phyloP scores from a whole-genome alignment of 2,329 filamentous ascomycete species.

The Ascochyta fabae region DNA sequence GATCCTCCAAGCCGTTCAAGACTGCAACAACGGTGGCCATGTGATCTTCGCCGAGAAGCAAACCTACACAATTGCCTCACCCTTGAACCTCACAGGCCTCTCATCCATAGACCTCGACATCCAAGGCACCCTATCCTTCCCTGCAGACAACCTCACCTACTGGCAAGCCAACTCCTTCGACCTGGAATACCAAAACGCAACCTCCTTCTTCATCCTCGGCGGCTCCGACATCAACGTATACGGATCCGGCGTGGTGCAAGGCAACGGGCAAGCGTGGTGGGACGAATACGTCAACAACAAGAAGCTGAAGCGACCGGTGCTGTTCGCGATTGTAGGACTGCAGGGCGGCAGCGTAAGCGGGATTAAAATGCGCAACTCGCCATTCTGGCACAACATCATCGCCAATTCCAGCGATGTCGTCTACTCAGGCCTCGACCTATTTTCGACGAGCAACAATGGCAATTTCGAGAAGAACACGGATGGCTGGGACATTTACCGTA shows the following conservation, averaged over 20 bases:
- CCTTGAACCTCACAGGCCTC: constrained; percentile 19
- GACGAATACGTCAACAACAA: constrained; percentile 16
- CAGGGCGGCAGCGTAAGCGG: constrained; percentile 12
- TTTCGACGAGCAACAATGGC: constrained; percentile 19
- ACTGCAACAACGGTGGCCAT: constrained; percentile 22
- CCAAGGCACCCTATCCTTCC: constrained; percentile 16
- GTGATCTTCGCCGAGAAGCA: constrained; percentile 18
- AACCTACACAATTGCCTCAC: constrained; percentile 16
- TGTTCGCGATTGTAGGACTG: constrained; percentile 13
- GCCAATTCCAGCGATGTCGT: constrained; percentile 55
- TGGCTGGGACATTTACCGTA: constrained; percentile 64
- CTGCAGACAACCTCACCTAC: constrained; percentile 11
- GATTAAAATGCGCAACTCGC: constrained; percentile 14
- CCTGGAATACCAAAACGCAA: constrained; percentile 63
- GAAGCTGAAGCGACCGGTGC: constrained; percentile 13
- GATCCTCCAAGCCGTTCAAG: constrained; percentile 15
- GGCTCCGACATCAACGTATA: constrained; percentile 69
- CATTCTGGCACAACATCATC: constrained; percentile 53
- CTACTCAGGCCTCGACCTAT: constrained; percentile 15
- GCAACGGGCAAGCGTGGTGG: constrained; percentile 62
- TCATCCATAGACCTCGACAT: constrained; percentile 20
- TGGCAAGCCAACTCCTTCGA: constrained; percentile 21
- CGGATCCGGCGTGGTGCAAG: constrained; percentile 60
- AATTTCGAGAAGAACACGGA: constrained; percentile 40
- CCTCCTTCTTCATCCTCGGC: constrained; percentile 67